phyloP scores from a whole-genome alignment of 371 early-diverging fungal species.

The Zychaea mexicana region DNA sequence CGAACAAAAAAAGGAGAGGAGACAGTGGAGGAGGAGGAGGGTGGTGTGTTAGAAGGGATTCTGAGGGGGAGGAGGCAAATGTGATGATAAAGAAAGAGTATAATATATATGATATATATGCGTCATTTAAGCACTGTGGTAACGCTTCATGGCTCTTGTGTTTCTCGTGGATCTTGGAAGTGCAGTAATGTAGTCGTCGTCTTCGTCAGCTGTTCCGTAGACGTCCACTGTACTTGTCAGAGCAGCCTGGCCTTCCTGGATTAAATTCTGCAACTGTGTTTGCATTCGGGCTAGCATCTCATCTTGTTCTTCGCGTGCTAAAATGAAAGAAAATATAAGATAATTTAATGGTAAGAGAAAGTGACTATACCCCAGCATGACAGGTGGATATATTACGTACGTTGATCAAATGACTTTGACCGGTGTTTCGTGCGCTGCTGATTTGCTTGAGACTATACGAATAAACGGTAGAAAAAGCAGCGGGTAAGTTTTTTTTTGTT shows the following conservation, averaged over 20 bases:
- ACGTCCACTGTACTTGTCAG: slow-evolving; percentile 6
- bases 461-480: too few species aligned
- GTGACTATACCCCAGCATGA: background rate
- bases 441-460: slow-evolving; percentile 1
- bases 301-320: slow-evolving; percentile 10
- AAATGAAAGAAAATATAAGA: background rate
- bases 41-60: too few species aligned
- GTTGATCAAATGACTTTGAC: slow-evolving; percentile 6
- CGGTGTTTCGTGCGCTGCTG: background rate
- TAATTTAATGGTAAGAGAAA: background rate
- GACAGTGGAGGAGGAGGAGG: too few species aligned
- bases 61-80: too few species aligned
- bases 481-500: too few species aligned
- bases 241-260: slow-evolving; percentile 16
- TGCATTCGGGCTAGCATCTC: slow-evolving; percentile 17
- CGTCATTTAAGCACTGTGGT: background rate
- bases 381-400: background rate
- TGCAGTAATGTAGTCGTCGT: background rate
- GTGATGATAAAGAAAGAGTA: background rate
- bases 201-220: background rate
- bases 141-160: background rate
- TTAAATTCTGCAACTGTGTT: slow-evolving; percentile 8
- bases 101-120: background rate
- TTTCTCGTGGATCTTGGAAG: background rate
- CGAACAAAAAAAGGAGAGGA: too few species aligned